Base-by-base conservation (phyloP, 306 rosid genomes). In the Quercus suber region DNA sequence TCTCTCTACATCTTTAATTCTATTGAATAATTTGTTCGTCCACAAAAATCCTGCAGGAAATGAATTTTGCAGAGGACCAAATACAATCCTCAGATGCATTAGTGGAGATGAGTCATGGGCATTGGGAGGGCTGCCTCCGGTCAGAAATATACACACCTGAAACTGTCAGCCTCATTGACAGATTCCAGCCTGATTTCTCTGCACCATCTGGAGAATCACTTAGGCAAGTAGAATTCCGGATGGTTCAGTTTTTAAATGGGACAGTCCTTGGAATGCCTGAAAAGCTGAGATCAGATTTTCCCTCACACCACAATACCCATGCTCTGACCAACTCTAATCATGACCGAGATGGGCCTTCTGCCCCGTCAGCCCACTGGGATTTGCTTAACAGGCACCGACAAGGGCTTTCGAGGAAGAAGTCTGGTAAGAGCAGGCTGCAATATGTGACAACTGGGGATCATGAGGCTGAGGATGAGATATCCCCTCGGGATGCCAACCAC, bases 131-230 rank as follows among this genome's bases (percentile, higher is more conserved):
- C 70, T 91, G 98, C 88, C 88, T 86, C 71, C 94, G 88, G 35
- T 95, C 98, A 28, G 99, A 95, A 85, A 88, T 90, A 79, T 93
- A 89, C 82, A 89, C 97, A 20, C 85, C 97, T 41, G 98, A 95
- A 82, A 79, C 88, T 76, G 63, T 84, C 82, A 78, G 84, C 86
- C 81, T 88, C 83, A 89, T 93, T 41, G 99, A 95, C 78, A 77
- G 90, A 63, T 77, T 85, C 71, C 99, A 95, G 79, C 99, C 98
- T 5, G 99, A 95, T 89, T 95, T 95, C 76, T 75, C 97, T 30
- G 90, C 97, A 21, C 98, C 99, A 59, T 87, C 96, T 45, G 99
- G 99, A 70, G 99, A 93, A 84, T 90, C 99, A 23, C 96, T 95
- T 59, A 86, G 99, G 84, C 97, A 91, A 85, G 96, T 95, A 9